These are phyloP conservation scores for Chlorella ohadii DNA, from an alignment of 139 green algal genomes.

Conservation along the genomic window DNA sequence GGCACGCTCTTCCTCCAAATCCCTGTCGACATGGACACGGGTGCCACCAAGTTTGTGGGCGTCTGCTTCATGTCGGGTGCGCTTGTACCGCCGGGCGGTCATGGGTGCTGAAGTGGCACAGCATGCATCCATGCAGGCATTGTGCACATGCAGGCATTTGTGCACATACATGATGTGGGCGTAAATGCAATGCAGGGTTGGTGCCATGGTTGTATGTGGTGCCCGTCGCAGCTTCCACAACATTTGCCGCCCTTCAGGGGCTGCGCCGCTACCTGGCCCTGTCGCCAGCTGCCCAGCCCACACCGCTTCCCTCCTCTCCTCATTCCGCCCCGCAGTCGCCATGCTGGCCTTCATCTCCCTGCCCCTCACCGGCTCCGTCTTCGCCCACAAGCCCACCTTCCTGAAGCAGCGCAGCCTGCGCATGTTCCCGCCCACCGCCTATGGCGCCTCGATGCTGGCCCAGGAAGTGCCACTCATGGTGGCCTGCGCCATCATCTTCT, in stretches of 20 bases:
- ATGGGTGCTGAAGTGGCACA: too few species aligned
- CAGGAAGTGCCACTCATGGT: not conserved
- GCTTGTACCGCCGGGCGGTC: too few species aligned
- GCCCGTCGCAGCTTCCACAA: too few species aligned
- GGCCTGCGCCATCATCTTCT: not conserved
- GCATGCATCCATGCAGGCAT: too few species aligned
- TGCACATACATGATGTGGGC: too few species aligned
- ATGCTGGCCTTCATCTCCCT: conserved; percentile 2
- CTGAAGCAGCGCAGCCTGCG: not conserved
- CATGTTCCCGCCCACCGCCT: conserved; percentile 1
- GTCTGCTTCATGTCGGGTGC: not conserved
- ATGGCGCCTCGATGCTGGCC: not conserved
- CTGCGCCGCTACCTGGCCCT: too few species aligned
- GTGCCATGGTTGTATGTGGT: too few species aligned
- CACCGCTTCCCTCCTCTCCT: not conserved
- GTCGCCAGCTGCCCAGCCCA: too few species aligned
- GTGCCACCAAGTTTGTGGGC: not conserved
- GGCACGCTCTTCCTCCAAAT: conserved; percentile 9
- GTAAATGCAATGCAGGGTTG: too few species aligned
- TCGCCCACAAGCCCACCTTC: not conserved
- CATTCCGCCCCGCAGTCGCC: not conserved
- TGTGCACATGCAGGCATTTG: too few species aligned
- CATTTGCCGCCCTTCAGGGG: too few species aligned
- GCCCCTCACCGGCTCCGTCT: not conserved
- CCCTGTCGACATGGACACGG: not conserved